phyloP scores from a whole-genome alignment of 2,329 filamentous ascomycete genomes.

The Talaromyces piceae region DNA sequence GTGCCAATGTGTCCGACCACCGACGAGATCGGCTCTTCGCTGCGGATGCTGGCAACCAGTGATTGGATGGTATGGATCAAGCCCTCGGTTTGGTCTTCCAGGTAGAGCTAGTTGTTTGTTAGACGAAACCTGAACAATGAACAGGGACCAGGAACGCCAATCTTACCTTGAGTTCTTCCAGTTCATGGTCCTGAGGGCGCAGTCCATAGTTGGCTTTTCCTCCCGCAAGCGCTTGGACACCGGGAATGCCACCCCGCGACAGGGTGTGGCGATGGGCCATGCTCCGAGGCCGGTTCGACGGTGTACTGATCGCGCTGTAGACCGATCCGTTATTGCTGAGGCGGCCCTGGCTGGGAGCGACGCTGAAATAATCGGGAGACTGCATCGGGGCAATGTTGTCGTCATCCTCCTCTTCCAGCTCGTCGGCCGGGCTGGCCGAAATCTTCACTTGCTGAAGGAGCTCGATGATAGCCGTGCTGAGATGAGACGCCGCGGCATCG shows the following conservation, averaged over 20 bases:
- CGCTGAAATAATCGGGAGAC: slow-evolving; percentile 58
- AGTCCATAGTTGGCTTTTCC: slow-evolving; percentile 32
- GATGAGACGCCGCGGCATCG: slow-evolving; percentile 85
- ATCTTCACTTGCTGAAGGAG: slow-evolving; percentile 80
- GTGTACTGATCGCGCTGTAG: slow-evolving; percentile 67
- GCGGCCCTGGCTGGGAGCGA: slow-evolving; percentile 44
- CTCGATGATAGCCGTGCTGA: slow-evolving; percentile 79
- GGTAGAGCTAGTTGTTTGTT: slow-evolving; percentile 52
- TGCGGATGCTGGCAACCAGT: slow-evolving; percentile 66
- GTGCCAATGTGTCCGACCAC: slow-evolving; percentile 63
- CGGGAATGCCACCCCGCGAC: slow-evolving; percentile 21
- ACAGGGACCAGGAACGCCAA: background rate
- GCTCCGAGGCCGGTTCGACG: slow-evolving; percentile 36
- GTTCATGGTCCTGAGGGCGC: slow-evolving; percentile 39
- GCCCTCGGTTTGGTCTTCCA: slow-evolving; percentile 73
- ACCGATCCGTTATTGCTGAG: slow-evolving; percentile 63
- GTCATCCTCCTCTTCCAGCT: slow-evolving; percentile 72
- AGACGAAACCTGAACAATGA: slow-evolving; percentile 8
- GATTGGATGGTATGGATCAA: slow-evolving; percentile 74
- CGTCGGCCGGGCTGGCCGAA: slow-evolving; percentile 62
- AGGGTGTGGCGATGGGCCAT: slow-evolving; percentile 24
- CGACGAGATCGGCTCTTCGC: slow-evolving; percentile 54
- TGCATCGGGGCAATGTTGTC: slow-evolving; percentile 56
- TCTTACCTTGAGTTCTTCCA: slow-evolving; percentile 56
- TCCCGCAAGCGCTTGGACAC: slow-evolving; percentile 22